Evolutionary conservation across 345 rosid species (phyloP), one percentile per base, ranked within the genome.

Genomic region (rapeseed (Brassica napus)): DNA sequence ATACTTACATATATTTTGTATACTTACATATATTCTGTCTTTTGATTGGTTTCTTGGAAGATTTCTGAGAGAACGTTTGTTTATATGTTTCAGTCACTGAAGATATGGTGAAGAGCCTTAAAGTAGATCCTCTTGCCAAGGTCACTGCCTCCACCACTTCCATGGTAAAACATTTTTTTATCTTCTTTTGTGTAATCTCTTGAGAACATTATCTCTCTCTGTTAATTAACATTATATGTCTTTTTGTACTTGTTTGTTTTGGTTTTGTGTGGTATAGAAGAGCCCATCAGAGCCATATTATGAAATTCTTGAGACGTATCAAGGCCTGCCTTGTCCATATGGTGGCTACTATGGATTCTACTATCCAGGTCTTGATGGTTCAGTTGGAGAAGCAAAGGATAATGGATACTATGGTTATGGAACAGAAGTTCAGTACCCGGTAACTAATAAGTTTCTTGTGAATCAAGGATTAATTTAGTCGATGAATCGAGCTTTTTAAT

Each of bases 281-380:
- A 84, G 72, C 31, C 63, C 23, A 23, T 70, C 85, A 10, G 86
- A 83, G 73, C 78, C 82, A 57, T 68, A 79, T 69, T 71, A 73
- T 69, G 88, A 81, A 54, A 72, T 87, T 5, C 18, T 74, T 4
- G 71, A 78, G 28, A 73, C 84, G 3, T 81, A 79, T 70, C 87
- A 83, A 71, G 75, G 60, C 60, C 39, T 77, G 30, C 81, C 86
- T 69, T 82, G 85, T 80, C 82, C 79, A 76, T 52, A 78, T 15
- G 79, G 77, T 54, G 69, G 78, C 72, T 76, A 77, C 79, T 82
- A 78, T 55, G 86, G 89, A 58, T 86, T 81, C 67, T 82, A 78
- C 65, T 83, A 84, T 82, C 83, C 91, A 75, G 86, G 87, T 68
- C 80, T 62, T 84, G 84, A 84, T 72, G 86, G 72, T 74, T 68